phyloP scores from a whole-genome alignment of 1,284 basidiomycete species.

The Cronartium ribicola region DNA sequence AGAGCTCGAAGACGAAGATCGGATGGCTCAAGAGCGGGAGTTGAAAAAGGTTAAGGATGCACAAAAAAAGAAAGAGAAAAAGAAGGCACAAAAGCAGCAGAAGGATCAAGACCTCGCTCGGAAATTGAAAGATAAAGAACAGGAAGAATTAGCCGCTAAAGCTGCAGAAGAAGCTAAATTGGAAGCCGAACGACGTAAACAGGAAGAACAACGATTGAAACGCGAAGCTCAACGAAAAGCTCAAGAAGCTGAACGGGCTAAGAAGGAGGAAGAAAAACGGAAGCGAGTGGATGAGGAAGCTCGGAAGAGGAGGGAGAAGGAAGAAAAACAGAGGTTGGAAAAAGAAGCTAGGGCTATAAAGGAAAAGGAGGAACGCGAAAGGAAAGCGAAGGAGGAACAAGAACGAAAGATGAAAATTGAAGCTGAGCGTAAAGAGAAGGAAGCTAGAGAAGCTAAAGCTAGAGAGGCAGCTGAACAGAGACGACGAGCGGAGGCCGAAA shows the following conservation, averaged over 20 bases:
- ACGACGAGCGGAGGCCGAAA: constrained; percentile 44
- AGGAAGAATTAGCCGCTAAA: constrained; percentile 70
- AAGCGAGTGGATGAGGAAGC: constrained; percentile 57
- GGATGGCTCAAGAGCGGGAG: constrained; percentile 71
- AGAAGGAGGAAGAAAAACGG: constrained; percentile 55
- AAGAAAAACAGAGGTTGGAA: constrained; percentile 63
- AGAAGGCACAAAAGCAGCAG: constrained; percentile 74
- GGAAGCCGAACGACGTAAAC: constrained; percentile 61
- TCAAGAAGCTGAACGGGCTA: constrained; percentile 68
- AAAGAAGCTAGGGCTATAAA: constrained; percentile 52
- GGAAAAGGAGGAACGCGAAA: constrained; percentile 66
- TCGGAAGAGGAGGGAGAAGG: constrained; percentile 64
- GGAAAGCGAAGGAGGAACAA: constrained; percentile 49
- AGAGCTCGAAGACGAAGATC: constrained; percentile 85
- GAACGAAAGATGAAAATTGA: constrained; percentile 46
- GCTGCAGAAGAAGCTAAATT: constrained; percentile 58
- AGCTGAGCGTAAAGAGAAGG: constrained; percentile 62
- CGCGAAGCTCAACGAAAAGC: constrained; percentile 70
- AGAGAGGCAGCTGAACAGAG: constrained; percentile 44
- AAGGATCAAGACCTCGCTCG: constrained; percentile 83
- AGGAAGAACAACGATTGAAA: constrained; percentile 64
- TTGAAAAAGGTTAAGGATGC: constrained; percentile 92
- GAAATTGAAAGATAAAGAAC: constrained; percentile 68
- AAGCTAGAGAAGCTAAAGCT: constrained; percentile 57
- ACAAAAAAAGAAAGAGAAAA: constrained; percentile 99